Conservation (phyloP, 2,329 filamentous ascomycete genomes). For the Cladosporium sp. region DNA sequence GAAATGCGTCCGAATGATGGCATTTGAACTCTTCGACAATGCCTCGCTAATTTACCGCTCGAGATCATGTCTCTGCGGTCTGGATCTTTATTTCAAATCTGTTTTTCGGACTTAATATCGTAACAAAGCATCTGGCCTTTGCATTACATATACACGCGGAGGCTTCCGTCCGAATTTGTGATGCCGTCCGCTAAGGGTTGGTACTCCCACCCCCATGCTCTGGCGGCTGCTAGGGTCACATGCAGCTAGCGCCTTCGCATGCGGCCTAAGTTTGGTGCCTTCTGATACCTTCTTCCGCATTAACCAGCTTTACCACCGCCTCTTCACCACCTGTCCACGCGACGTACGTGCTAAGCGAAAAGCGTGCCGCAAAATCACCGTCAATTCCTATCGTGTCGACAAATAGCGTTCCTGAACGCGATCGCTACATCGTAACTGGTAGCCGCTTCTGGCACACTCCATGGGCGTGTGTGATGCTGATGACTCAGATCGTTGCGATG, state of each 20-base stretch:
- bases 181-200: too few species aligned
- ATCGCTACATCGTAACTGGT: neutral
- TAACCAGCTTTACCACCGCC: neutral
- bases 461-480: slow-evolving; percentile 9
- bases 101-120: too few species aligned
- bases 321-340: slow-evolving; percentile 1
- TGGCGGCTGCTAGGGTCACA: slow-evolving; percentile 1
- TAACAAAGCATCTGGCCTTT: too few species aligned
- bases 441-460: neutral
- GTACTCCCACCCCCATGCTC: too few species aligned
- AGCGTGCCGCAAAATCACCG: neutral
- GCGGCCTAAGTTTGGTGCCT: neutral
- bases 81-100: too few species aligned
- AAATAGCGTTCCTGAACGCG: neutral
- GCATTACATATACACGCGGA: too few species aligned
- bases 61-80: too few species aligned
- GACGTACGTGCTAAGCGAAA: neutral
- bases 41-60: too few species aligned
- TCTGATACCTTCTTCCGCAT: neutral
- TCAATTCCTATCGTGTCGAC: neutral
- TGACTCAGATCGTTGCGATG: slow-evolving; percentile 6
- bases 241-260: slow-evolving; percentile 2
- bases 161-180: too few species aligned
- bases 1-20: too few species aligned
- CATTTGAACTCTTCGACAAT: too few species aligned